A percentile compares a stretch with the other conserved stretches of the same genome.
Conservation (phyloP, 2,329 filamentous ascomycete genomes). For the Calycina herbarum region DNA sequence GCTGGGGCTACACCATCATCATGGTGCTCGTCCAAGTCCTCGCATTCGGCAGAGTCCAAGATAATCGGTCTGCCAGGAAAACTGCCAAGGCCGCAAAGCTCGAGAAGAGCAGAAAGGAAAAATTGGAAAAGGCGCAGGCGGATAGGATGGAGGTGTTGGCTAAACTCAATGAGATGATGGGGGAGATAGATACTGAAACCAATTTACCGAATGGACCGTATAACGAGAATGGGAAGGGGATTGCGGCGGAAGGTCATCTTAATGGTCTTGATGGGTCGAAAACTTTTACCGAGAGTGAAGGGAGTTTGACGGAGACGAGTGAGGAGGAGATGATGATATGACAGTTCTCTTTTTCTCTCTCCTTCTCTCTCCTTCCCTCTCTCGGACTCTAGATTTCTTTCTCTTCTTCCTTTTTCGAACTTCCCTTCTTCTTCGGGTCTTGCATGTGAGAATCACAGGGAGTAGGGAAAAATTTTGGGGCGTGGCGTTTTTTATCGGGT, state of each 20-base stretch:
- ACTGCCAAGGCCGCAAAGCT: conserved; percentile 25
- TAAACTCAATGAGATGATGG: conserved; percentile 4
- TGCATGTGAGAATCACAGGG: conserved; percentile 12
- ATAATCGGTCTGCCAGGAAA: conserved; percentile 30
- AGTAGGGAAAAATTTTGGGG: not conserved
- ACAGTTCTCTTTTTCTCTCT: conserved; percentile 5
- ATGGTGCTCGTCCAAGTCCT: conserved; percentile 42
- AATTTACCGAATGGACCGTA: not conserved
- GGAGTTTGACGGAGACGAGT: conserved; percentile 27
- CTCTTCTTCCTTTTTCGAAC: not conserved
- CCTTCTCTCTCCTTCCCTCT: not conserved
- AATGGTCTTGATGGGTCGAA: conserved; percentile 6
- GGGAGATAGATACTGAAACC: not conserved
- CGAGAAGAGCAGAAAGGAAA: conserved; percentile 14
- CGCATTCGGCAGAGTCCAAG: conserved; percentile 37
- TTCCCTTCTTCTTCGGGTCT: conserved; percentile 4
- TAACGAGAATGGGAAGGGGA: conserved; percentile 3
- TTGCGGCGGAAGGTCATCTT: not conserved
- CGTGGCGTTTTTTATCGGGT: not conserved
- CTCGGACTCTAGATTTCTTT: conserved; percentile 1
- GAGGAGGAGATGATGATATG: conserved; percentile 31
- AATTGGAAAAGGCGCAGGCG: conserved; percentile 1
- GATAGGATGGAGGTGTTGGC: conserved; percentile 5
- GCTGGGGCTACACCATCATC: conserved; percentile 41
- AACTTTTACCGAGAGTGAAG: conserved; percentile 20